These are phyloP conservation scores for Epithemia pelagica DNA, from an alignment of 108 stramenopile species.

Conservation along the genomic window DNA sequence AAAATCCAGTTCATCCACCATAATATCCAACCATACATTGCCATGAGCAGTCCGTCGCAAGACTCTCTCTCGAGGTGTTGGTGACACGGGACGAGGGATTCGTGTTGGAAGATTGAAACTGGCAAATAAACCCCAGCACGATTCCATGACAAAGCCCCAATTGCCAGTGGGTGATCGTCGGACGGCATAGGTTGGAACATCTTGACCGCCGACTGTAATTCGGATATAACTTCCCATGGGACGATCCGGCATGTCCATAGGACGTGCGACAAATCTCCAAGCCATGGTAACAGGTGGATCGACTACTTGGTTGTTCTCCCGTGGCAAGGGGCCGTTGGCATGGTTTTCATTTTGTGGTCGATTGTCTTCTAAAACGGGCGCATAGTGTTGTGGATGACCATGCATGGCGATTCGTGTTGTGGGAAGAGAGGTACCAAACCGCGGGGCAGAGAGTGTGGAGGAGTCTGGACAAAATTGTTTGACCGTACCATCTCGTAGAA, in stretches of 20 bases:
- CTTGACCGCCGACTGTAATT: conserved; percentile 61
- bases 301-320: not conserved
- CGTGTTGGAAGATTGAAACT: conserved; percentile 40
- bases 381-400: not conserved
- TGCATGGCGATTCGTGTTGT: not conserved
- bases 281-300: conserved; percentile 37
- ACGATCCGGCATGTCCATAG: conserved; percentile 59
- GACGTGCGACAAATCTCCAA: conserved; percentile 59
- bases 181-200: conserved; percentile 72
- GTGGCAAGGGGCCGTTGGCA: not conserved
- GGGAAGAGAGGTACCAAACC: not conserved
- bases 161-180: conserved; percentile 60
- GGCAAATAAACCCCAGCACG: conserved; percentile 71
- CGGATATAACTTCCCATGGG: conserved; percentile 65
- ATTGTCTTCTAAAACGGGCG: not conserved
- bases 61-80: conserved; percentile 3
- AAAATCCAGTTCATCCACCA: not conserved
- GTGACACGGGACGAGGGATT: not conserved
- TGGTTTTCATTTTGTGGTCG: not conserved
- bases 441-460: not conserved
- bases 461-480: not conserved
- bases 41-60: not conserved
- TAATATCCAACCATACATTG: not conserved
- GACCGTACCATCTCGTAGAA: conserved; percentile 49
- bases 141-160: conserved; percentile 80